Evolutionary conservation across 116 monocot genomes (phyloP).

Genomic region (Trichopus zeylanicus): DNA sequence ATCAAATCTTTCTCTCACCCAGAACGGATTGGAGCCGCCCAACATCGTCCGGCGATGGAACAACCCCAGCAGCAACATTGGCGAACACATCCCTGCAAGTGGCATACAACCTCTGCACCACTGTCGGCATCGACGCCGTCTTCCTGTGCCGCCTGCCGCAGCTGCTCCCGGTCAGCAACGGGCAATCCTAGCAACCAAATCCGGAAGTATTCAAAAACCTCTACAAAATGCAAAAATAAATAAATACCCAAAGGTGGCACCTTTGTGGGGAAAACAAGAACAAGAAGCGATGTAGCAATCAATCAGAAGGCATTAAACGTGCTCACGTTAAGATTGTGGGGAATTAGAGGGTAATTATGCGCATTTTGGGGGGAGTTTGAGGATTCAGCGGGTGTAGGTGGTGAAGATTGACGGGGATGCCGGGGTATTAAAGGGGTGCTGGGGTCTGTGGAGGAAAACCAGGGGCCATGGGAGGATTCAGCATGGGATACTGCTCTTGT

Average conservation of each 20-base stretch:
- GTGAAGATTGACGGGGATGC: background rate
- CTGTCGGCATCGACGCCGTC: conserved; percentile 2
- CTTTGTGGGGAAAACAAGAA: background rate
- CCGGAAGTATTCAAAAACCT: background rate
- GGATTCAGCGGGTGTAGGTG: background rate
- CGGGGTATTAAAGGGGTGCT: background rate
- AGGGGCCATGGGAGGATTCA: conserved; percentile 17
- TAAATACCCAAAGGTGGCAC: background rate
- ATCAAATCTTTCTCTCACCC: conserved; percentile 20
- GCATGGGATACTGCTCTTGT: background rate
- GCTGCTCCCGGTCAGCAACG: too few species aligned
- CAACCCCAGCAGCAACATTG: conserved; percentile 21
- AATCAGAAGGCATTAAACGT: conserved; percentile 5
- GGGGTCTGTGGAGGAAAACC: conserved; percentile 17
- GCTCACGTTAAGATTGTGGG: background rate
- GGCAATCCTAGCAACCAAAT: too few species aligned
- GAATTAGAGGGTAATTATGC: background rate
- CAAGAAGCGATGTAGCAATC: background rate
- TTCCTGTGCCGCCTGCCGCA: conserved; percentile 23
- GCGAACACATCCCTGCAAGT: conserved; percentile 44
- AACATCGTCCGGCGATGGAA: conserved; percentile 35
- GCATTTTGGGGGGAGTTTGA: too few species aligned
- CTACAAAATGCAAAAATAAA: background rate
- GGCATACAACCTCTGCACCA: conserved; percentile 33
- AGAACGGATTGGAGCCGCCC: conserved; percentile 33